Evolutionary conservation across 192 early-diverging fungal species (phyloP).

Genomic region (Blastocladiella britannica): DNA sequence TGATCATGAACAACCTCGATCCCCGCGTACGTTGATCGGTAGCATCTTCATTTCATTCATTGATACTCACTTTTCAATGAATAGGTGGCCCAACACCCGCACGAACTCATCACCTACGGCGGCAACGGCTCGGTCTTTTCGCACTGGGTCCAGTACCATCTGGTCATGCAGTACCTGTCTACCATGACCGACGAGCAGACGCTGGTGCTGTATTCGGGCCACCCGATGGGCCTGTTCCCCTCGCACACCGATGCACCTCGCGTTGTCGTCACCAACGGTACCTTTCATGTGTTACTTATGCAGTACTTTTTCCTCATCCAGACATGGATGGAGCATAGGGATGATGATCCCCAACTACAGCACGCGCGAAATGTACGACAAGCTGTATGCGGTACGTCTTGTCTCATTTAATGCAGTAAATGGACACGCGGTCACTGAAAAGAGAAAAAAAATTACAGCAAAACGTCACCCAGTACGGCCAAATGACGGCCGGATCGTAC

Average conservation of each 20-base stretch:
- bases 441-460: too few species aligned
- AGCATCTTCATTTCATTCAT: not conserved
- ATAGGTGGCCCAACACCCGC: slow-evolving; percentile 7
- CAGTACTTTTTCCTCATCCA: too few species aligned
- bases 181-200: slow-evolving; percentile 9
- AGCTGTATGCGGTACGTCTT: slow-evolving; percentile 8
- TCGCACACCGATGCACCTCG: slow-evolving; percentile 8
- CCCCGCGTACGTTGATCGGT: not conserved
- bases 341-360: slow-evolving; percentile 11
- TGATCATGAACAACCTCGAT: slow-evolving; percentile 10
- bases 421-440: too few species aligned
- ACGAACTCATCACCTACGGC: slow-evolving; percentile 12
- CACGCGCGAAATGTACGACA: slow-evolving; percentile 5
- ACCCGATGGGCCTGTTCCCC: slow-evolving; percentile 10
- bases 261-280: slow-evolving; percentile 8
- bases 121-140: slow-evolving; percentile 10
- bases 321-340: too few species aligned
- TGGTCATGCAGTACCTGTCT: slow-evolving; percentile 8
- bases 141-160: slow-evolving; percentile 11
- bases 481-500: slow-evolving; percentile 9
- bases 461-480: slow-evolving; percentile 6
- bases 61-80: not conserved
- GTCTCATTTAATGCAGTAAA: too few species aligned
- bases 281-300: too few species aligned
- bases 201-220: slow-evolving; percentile 9